Conservation (phyloP, 202 grass and related monocot genomes). For the Schoenoplectus tabernaemontani region DNA sequence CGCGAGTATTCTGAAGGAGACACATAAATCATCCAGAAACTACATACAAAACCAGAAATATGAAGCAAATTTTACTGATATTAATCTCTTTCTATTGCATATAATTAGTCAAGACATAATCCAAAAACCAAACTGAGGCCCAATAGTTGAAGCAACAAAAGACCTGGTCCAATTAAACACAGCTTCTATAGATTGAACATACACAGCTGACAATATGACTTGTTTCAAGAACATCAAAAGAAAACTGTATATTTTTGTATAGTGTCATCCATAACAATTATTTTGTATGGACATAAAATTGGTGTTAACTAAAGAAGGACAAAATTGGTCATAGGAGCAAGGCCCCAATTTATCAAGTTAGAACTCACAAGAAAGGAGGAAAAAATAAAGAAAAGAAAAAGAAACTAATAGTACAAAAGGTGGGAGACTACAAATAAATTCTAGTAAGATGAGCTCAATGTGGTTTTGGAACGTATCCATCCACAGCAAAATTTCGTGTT, state of each 20-base stretch:
- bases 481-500: constrained; percentile 72
- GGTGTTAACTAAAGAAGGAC: not conserved
- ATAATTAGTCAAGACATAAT: not conserved
- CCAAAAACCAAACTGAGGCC: not conserved
- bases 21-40: not conserved
- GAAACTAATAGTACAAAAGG: not conserved
- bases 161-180: not conserved
- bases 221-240: no score
- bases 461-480: constrained; percentile 71
- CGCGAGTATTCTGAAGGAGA: not conserved
- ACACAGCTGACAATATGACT: not conserved
- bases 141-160: not conserved
- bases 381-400: not conserved
- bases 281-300: not conserved
- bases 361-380: no score
- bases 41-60: not conserved
- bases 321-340: not conserved
- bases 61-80: not conserved
- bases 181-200: not conserved
- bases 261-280: constrained; percentile 5
- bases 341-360: not conserved
- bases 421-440: constrained; percentile 26
- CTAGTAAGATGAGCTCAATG: constrained; percentile 28
- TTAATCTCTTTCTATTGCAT: not conserved
- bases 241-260: not conserved